Evolutionary conservation across 257 asterid species (phyloP).

Genomic region (Jacaranda mimosifolia): DNA sequence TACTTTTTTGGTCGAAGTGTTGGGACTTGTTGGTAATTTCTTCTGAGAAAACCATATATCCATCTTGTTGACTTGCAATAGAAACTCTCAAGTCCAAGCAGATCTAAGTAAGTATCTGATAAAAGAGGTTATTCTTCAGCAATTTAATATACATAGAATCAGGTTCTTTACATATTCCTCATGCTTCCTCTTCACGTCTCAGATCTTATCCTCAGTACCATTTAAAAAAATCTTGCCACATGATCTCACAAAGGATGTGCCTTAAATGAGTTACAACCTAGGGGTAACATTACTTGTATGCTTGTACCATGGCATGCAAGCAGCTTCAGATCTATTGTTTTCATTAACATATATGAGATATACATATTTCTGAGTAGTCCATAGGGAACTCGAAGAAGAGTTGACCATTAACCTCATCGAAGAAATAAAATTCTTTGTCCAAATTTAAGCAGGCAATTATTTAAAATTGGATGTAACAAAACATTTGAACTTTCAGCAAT

Average conservation of each 20-base stretch:
- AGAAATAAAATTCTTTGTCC: neutral
- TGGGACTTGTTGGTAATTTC: neutral
- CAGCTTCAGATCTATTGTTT: conserved; percentile 13
- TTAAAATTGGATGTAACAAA: neutral
- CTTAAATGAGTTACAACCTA: neutral
- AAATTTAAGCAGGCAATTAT: conserved; percentile 9
- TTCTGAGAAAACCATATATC: neutral
- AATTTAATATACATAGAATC: neutral
- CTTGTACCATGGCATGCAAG: neutral
- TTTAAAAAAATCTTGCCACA: neutral
- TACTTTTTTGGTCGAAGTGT: neutral
- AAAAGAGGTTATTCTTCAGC: neutral
- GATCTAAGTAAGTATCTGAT: neutral
- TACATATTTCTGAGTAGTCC: neutral
- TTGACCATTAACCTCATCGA: neutral
- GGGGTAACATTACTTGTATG: neutral
- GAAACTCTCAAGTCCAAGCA: no score
- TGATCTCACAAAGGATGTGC: neutral
- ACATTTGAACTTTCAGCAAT: neutral
- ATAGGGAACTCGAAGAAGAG: neutral
- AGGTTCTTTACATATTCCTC: neutral
- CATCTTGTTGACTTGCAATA: no score
- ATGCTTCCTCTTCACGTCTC: neutral
- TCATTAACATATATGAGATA: neutral
- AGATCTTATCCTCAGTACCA: neutral